These are phyloP conservation scores for Collybia sp. DNA, from an alignment of 768 basidiomycete species.

Conservation along the genomic window DNA sequence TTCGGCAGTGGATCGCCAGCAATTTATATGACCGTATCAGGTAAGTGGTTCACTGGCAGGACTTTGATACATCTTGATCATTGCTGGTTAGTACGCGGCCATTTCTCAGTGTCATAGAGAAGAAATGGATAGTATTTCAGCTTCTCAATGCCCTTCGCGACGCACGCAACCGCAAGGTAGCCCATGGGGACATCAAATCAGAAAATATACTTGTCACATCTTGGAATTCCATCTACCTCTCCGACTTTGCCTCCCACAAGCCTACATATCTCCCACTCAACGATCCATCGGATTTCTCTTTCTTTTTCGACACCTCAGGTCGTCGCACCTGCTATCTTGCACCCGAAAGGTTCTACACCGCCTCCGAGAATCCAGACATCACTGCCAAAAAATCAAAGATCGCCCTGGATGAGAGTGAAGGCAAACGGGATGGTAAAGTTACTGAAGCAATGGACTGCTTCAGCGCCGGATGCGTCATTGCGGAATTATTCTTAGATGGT, in stretches of 20 bases:
- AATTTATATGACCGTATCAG: constrained; percentile 97
- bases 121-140: constrained; percentile 98
- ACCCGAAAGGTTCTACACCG: constrained; percentile 90
- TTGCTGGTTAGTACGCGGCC: constrained; percentile 74
- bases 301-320: constrained; percentile 95
- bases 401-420: constrained; percentile 48
- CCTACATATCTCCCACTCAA: constrained; percentile 93
- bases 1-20: constrained; percentile 92
- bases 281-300: constrained; percentile 96
- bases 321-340: constrained; percentile 94
- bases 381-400: constrained; percentile 61
- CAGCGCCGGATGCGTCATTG: constrained; percentile 90
- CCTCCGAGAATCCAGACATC: constrained; percentile 61
- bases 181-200: constrained; percentile 97
- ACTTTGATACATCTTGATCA: background rate
- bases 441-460: constrained; percentile 99
- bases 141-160: constrained; percentile 81
- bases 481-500: constrained; percentile 94
- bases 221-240: constrained; percentile 92
- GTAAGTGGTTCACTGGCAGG: constrained; percentile 35
- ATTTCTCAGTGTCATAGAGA: constrained; percentile 87
- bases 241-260: constrained; percentile 95
- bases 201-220: constrained; percentile 96
- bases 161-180: constrained; percentile 78
- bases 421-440: constrained; percentile 73